Conservation (phyloP, 129 eudicot species). For the Escallonia rubra region DNA sequence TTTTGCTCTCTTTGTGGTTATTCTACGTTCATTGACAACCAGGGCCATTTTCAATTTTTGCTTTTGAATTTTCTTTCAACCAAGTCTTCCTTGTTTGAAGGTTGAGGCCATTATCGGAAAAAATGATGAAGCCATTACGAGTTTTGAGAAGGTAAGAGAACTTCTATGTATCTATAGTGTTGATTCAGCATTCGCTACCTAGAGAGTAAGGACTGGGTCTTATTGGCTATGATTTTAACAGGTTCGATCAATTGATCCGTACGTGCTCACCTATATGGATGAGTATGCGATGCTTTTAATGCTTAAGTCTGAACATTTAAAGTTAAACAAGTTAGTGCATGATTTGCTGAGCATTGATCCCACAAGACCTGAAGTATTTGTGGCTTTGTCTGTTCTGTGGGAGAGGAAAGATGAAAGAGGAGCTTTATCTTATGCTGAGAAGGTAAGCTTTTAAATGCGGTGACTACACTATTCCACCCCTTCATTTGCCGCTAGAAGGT, state of each 20-base stretch:
- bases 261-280: constrained; percentile 86
- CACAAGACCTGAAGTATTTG: constrained; percentile 93
- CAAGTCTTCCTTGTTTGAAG: constrained; percentile 36
- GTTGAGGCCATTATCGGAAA: constrained; percentile 90
- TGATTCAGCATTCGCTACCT: constrained; percentile 8
- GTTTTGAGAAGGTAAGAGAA: constrained; percentile 76
- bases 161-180: neutral
- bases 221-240: constrained; percentile 25
- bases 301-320: constrained; percentile 66
- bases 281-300: constrained; percentile 98
- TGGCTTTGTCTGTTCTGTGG: constrained; percentile 86
- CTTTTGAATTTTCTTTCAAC: neutral
- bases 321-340: constrained; percentile 84
- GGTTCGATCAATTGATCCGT: constrained; percentile 92
- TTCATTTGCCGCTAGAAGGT: no score
- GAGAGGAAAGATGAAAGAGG: constrained; percentile 96
- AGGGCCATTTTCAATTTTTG: neutral
- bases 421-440: constrained; percentile 80
- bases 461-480: no score
- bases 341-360: constrained; percentile 80
- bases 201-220: constrained; percentile 5
- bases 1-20: neutral
- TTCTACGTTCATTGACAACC: neutral
- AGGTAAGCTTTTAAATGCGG: constrained; percentile 30
- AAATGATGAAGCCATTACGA: constrained; percentile 76